phyloP scores from a whole-genome alignment of 441 rosid species.

The Euphorbia schlechtendalii region DNA sequence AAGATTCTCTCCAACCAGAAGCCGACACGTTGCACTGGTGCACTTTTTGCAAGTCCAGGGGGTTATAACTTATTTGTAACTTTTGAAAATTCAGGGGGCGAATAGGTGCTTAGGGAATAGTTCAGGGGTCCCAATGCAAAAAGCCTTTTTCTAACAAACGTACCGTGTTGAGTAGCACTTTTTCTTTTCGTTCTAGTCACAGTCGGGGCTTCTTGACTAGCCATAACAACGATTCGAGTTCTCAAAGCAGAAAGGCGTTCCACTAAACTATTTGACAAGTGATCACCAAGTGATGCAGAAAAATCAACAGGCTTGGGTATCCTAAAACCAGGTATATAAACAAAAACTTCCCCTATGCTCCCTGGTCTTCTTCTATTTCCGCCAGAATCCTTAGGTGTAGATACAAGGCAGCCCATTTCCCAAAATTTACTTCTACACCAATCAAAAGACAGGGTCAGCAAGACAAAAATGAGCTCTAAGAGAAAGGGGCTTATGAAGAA shows the following conservation, averaged over 20 bases:
- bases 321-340: constrained; percentile 88
- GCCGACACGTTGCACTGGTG: too few relatives aligned
- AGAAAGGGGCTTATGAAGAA: constrained; percentile 6
- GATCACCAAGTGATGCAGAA: constrained; percentile 59
- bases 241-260: constrained; percentile 80
- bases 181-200: constrained; percentile 80
- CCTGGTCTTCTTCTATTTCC: constrained; percentile 80
- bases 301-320: constrained; percentile 85
- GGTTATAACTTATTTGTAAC: too few relatives aligned
- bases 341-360: constrained; percentile 79
- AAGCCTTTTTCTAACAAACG: constrained; percentile 17
- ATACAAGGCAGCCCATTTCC: constrained; percentile 88
- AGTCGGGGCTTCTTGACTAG: constrained; percentile 95
- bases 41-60: too few relatives aligned
- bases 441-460: constrained; percentile 19
- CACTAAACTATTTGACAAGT: constrained; percentile 63
- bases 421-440: constrained; percentile 30
- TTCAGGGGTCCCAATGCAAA: too few relatives aligned
- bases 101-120: too few relatives aligned
- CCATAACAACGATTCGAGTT: constrained; percentile 93
- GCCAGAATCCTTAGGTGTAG: constrained; percentile 62
- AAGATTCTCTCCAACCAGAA: too few relatives aligned
- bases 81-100: too few relatives aligned
- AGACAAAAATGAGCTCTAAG: constrained; percentile 6
- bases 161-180: constrained; percentile 92